A percentile compares a stretch with the other conserved stretches of the same genome.
Conservation (phyloP, 2,329 filamentous ascomycete genomes). For the Phaeosphaeriaceae sp. region DNA sequence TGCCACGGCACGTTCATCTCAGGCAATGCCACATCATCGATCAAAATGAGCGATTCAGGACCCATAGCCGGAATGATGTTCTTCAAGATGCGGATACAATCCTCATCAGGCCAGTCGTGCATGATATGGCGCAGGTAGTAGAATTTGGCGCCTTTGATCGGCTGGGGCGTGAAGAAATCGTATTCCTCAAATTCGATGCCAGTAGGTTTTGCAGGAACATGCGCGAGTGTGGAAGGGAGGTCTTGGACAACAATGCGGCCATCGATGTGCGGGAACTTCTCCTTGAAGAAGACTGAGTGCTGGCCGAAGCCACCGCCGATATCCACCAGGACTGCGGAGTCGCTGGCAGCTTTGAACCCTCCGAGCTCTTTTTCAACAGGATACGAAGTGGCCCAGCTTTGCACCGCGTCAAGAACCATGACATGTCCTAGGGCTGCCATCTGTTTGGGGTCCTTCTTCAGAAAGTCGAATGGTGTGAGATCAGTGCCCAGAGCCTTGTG, state of each 20-base stretch:
- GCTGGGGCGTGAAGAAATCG: conserved; percentile 44
- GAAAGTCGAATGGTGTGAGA: conserved; percentile 38
- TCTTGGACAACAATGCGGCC: conserved; percentile 39
- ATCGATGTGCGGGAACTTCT: conserved; percentile 15
- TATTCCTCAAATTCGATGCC: conserved; percentile 39
- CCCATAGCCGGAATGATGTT: conserved; percentile 35
- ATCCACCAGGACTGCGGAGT: conserved; percentile 37
- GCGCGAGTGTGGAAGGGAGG: conserved; percentile 28
- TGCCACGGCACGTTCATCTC: conserved; percentile 40
- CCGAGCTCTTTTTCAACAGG: conserved; percentile 22
- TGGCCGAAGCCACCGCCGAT: conserved; percentile 45
- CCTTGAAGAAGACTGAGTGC: conserved; percentile 29
- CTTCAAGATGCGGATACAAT: conserved; percentile 36
- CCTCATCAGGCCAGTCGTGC: conserved; percentile 43
- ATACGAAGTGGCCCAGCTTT: conserved; percentile 31
- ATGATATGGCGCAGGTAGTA: conserved; percentile 44
- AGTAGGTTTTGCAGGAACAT: conserved; percentile 14
- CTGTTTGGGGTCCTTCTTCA: conserved; percentile 31
- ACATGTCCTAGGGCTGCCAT: conserved; percentile 37
- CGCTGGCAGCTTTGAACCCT: conserved; percentile 14
- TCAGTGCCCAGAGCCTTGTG: conserved; percentile 35
- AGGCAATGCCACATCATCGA: conserved; percentile 42
- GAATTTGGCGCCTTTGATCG: conserved; percentile 37
- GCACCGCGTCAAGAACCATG: conserved; percentile 33
- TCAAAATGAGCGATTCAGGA: conserved; percentile 36